These are phyloP conservation scores for Cudoniella acicularis DNA, from an alignment of 495 filamentous ascomycete species.

Conservation along the genomic window DNA sequence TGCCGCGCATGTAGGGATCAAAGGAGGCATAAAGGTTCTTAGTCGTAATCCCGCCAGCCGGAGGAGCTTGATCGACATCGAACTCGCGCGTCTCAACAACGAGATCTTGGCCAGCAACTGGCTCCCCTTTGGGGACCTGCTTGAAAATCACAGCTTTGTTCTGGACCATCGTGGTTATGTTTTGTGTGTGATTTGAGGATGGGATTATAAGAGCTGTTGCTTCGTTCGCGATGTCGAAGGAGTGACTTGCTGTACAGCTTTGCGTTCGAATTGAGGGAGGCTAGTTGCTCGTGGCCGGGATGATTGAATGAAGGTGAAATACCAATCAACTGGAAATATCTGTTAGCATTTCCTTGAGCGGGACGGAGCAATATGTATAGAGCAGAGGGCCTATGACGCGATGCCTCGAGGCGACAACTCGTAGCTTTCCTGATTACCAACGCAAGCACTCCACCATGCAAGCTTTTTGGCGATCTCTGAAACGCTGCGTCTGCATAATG, in stretches of 20 bases:
- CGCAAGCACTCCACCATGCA: neutral
- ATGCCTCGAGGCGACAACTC: neutral
- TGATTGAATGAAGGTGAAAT: no score
- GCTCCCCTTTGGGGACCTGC: conserved; percentile 61
- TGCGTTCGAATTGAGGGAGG: no score
- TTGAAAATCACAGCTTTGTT: conserved; percentile 88
- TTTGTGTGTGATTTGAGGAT: neutral
- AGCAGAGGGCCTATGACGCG: neutral
- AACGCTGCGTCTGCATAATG: neutral
- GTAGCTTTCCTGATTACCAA: neutral
- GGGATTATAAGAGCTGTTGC: neutral
- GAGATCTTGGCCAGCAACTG: conserved; percentile 70
- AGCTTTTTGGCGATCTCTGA: neutral
- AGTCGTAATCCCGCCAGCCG: conserved; percentile 64
- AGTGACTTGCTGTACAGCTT: no score
- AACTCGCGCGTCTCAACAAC: conserved; percentile 62
- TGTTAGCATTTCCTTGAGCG: neutral
- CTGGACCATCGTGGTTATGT: conserved; percentile 38
- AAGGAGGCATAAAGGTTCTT: conserved; percentile 76
- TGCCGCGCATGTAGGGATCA: conserved; percentile 86
- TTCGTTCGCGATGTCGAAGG: neutral
- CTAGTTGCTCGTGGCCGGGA: no score
- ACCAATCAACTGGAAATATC: neutral
- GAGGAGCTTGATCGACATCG: conserved; percentile 60
- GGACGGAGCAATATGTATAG: neutral